Evolutionary conservation across 176 grass and related monocot genomes (phyloP).

Genomic region (Carex littledalei): DNA sequence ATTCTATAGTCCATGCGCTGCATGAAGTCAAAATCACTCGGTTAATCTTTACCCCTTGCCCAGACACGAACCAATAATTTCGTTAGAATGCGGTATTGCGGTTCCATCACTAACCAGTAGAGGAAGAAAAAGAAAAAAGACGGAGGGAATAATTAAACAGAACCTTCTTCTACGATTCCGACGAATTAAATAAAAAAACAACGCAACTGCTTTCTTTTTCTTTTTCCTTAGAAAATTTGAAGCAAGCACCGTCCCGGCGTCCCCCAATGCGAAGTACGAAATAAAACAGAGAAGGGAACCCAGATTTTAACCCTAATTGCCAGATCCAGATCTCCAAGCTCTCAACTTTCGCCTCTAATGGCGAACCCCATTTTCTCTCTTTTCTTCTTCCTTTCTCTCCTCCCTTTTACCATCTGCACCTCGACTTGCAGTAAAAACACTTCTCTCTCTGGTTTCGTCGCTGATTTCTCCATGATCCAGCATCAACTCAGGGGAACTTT

Average conservation of each 20-base stretch:
- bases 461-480: slow-evolving; percentile 75
- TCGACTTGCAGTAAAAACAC: slow-evolving; percentile 46
- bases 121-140: neutral
- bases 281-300: neutral
- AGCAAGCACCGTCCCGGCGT: slow-evolving; percentile 8
- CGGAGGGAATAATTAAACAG: neutral
- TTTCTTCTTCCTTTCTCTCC: slow-evolving; percentile 25
- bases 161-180: slow-evolving; percentile 27
- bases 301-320: slow-evolving; percentile 18
- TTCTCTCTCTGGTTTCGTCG: slow-evolving; percentile 40
- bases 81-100: neutral
- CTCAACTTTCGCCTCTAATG: slow-evolving; percentile 34
- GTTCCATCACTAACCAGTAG: too few relatives aligned
- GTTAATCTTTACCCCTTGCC: too few relatives aligned
- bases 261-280: neutral
- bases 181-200: neutral
- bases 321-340: slow-evolving; percentile 13
- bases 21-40: too few relatives aligned
- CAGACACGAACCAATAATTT: neutral
- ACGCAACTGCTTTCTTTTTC: neutral
- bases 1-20: too few relatives aligned
- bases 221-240: neutral
- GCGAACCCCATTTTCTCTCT: slow-evolving; percentile 7
- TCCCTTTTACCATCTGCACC: neutral
- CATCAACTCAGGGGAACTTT: slow-evolving; percentile 87